Conservation (phyloP, 2,329 filamentous ascomycete species). For the Hortaea sp. region DNA sequence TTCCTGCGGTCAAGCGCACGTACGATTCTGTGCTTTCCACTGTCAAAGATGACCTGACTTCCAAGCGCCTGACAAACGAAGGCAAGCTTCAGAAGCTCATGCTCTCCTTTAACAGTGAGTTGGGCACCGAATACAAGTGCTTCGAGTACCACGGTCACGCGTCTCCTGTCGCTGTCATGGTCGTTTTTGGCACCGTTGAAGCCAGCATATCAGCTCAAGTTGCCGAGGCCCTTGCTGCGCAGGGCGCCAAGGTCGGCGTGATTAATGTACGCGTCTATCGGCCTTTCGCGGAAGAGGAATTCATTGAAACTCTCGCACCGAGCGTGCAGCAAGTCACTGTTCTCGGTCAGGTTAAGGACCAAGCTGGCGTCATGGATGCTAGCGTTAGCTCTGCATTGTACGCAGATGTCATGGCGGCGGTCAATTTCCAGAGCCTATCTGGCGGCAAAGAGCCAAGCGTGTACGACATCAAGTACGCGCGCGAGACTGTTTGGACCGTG, state of each 20-base stretch:
- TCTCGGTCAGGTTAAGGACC: conserved; percentile 75
- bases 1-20: conserved; percentile 55
- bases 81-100: conserved; percentile 63
- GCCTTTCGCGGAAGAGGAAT: conserved; percentile 90
- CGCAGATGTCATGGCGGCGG: conserved; percentile 77
- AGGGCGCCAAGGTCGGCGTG: conserved; percentile 71
- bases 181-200: conserved; percentile 88
- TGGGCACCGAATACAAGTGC: conserved; percentile 83
- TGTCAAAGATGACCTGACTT: conserved; percentile 39
- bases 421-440: conserved; percentile 67
- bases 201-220: conserved; percentile 77
- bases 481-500: conserved; percentile 56
- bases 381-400: conserved; percentile 78
- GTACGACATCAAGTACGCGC: conserved; percentile 82
- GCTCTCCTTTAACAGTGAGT: conserved; percentile 72
- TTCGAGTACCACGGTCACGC: conserved; percentile 91
- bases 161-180: conserved; percentile 69
- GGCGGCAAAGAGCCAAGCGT: conserved; percentile 51
- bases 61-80: conserved; percentile 57
- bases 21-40: conserved; percentile 58
- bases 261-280: conserved; percentile 89
- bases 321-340: conserved; percentile 69
- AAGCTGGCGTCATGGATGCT: conserved; percentile 61
- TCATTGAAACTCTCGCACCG: conserved; percentile 69
- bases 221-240: conserved; percentile 58